Evolutionary conservation across 441 rosid genomes (phyloP).

Genomic region (Omphalea diandra): DNA sequence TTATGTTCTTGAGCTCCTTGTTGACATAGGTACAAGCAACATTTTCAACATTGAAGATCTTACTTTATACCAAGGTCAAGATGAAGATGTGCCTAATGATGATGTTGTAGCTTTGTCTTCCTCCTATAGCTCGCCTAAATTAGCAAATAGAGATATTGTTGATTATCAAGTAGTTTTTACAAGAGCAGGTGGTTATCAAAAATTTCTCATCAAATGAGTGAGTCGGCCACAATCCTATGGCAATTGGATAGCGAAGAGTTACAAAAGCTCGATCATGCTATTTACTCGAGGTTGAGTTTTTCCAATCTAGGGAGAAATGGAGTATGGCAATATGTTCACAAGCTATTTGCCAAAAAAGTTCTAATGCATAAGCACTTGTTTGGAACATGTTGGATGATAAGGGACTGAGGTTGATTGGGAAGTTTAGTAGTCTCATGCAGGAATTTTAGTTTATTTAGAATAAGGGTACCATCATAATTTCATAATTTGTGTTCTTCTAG

Average conservation of each 20-base stretch:
- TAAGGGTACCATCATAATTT: too few relatives aligned
- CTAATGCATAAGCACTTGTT: too few relatives aligned
- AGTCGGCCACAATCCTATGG: not conserved
- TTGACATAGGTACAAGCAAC: not conserved
- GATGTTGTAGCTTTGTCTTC: not conserved
- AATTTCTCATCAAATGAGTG: not conserved
- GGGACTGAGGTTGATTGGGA: too few relatives aligned
- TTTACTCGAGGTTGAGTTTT: not conserved
- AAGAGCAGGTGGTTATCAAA: not conserved
- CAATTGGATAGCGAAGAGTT: not conserved
- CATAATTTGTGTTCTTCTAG: too few relatives aligned
- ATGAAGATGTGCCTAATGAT: not conserved
- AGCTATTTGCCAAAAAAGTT: not conserved
- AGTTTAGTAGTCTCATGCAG: too few relatives aligned
- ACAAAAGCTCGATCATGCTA: not conserved
- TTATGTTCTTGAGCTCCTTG: not conserved
- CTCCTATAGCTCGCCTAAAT: not conserved
- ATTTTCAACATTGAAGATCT: too few relatives aligned
- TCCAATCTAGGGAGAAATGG: not conserved
- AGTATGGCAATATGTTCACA: not conserved
- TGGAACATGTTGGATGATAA: too few relatives aligned
- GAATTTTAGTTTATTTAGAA: too few relatives aligned
- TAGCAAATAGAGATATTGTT: constrained; percentile 1
- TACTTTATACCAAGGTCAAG: too few relatives aligned
- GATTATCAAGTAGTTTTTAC: constrained; percentile 7